A percentile compares a stretch with the other conserved stretches of the same genome.
Conservation (phyloP, 352 stramenopile genomes). For the Phytopythium kandeliae region DNA sequence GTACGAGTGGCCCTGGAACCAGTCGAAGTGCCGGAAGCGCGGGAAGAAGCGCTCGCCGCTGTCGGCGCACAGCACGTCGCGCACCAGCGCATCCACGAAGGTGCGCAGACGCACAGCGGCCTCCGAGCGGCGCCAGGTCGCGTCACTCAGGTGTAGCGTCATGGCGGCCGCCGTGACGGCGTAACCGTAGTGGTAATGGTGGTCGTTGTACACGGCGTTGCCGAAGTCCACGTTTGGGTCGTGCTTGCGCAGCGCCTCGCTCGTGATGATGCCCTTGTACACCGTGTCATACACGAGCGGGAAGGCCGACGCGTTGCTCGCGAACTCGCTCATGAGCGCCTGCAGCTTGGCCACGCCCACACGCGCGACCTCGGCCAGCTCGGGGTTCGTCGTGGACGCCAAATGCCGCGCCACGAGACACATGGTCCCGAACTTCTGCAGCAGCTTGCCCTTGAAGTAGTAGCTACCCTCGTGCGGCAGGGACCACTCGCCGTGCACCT, state of each 20-base stretch:
- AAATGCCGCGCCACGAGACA: constrained; percentile 38
- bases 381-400: too few relatives aligned
- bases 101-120: too few relatives aligned
- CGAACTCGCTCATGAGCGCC: constrained; percentile 31
- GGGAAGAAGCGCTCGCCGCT: constrained; percentile 41
- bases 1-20: constrained; percentile 72
- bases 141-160: constrained; percentile 24
- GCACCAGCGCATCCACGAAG: constrained; percentile 61
- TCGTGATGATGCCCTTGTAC: constrained; percentile 31
- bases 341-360: constrained; percentile 28
- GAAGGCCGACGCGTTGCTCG: constrained; percentile 27
- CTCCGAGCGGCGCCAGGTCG: constrained; percentile 19
- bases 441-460: constrained; percentile 46
- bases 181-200: constrained; percentile 63
- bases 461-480: constrained; percentile 46
- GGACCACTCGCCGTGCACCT: constrained; percentile 68
- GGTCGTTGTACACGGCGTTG: constrained; percentile 58
- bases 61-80: constrained; percentile 69
- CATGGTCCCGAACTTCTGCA: constrained; percentile 18
- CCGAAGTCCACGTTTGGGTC: constrained; percentile 41
- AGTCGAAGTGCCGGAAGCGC: constrained; percentile 71
- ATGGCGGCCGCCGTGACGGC: constrained; percentile 36
- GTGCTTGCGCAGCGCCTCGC: constrained; percentile 16
- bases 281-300: constrained; percentile 38
- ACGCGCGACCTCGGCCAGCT: constrained; percentile 18